Percentiles rank a stretch among this genome's conserved stretches.
These are phyloP conservation scores for Zygoascus bituminiphila DNA, from an alignment of 805 yeast genomes.

Conservation along the genomic window DNA sequence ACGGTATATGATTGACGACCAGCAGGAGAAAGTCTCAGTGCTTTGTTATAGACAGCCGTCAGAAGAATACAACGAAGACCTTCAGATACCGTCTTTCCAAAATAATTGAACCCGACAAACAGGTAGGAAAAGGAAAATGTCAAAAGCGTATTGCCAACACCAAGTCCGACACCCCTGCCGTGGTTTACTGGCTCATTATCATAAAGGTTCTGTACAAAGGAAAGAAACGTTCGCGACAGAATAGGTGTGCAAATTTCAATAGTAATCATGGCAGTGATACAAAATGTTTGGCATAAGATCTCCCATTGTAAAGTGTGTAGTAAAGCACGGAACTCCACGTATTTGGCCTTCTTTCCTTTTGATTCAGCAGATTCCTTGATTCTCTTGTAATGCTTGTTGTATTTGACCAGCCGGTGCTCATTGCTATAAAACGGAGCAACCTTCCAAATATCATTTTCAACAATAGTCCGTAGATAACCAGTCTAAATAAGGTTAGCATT, in stretches of 20 bases:
- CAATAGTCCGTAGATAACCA: slow-evolving; percentile 10
- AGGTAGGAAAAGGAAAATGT: slow-evolving; percentile 3
- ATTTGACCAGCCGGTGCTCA: slow-evolving; percentile 3
- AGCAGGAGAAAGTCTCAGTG: slow-evolving; percentile 45
- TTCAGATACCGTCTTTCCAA: slow-evolving; percentile 49
- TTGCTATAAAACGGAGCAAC: slow-evolving; percentile 1
- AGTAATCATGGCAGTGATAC: not conserved
- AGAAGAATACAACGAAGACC: slow-evolving; percentile 60
- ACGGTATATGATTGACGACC: slow-evolving; percentile 49
- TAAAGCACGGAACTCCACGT: slow-evolving; percentile 6
- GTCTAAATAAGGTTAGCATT: no score
- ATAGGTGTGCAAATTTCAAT: slow-evolving; percentile 6
- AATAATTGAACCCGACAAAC: slow-evolving; percentile 7
- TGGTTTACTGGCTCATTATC: slow-evolving; percentile 3
- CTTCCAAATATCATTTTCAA: slow-evolving; percentile 8
- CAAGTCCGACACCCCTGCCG: slow-evolving; percentile 13
- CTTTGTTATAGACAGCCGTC: slow-evolving; percentile 57
- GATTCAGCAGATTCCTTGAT: not conserved
- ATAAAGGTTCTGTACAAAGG: slow-evolving; percentile 7
- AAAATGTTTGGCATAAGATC: slow-evolving; percentile 1
- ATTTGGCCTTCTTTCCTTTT: slow-evolving; percentile 2
- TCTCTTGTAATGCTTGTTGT: not conserved
- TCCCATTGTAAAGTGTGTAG: slow-evolving; percentile 1
- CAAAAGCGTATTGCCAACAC: slow-evolving; percentile 4
- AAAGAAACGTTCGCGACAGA: slow-evolving; percentile 5